These are phyloP conservation scores for Alloteropsis semialata DNA, from an alignment of 176 grass and related monocot species.

Conservation along the genomic window DNA sequence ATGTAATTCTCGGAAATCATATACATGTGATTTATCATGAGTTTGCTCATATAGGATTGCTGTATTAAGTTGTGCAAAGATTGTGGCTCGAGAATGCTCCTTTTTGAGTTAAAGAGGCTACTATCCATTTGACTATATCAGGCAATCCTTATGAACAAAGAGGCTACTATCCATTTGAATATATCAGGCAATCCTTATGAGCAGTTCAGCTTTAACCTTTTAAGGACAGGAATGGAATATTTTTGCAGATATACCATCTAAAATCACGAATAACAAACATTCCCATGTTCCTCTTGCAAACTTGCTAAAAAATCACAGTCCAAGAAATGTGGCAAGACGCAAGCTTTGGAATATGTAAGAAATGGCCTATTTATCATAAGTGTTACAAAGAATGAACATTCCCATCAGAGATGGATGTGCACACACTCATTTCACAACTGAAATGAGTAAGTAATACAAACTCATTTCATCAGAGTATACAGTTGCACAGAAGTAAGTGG, in stretches of 20 bases:
- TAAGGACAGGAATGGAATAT: background rate
- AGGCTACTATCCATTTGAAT: background rate
- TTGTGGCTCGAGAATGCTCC: background rate
- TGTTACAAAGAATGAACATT: conserved; percentile 1
- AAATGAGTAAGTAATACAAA: too few relatives aligned
- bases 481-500: background rate
- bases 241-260: background rate
- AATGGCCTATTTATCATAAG: background rate
- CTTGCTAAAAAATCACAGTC: background rate
- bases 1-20: background rate
- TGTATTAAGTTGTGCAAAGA: background rate
- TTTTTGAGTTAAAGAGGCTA: background rate
- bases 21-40: background rate
- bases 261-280: conserved; percentile 13
- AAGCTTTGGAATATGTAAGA: conserved; percentile 1
- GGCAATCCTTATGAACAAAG: too few relatives aligned
- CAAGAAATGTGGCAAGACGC: background rate
- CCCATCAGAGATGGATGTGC: background rate
- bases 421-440: conserved; percentile 5
- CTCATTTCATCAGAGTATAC: too few relatives aligned
- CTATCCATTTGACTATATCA: background rate
- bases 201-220: background rate
- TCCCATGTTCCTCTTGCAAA: background rate
- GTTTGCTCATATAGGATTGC: conserved; percentile 13
- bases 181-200: too few relatives aligned